A percentile compares a stretch with the other conserved stretches of the same genome.
Conservation (phyloP, 192 early-diverging fungal genomes). For the Umbelopsis sp. region DNA sequence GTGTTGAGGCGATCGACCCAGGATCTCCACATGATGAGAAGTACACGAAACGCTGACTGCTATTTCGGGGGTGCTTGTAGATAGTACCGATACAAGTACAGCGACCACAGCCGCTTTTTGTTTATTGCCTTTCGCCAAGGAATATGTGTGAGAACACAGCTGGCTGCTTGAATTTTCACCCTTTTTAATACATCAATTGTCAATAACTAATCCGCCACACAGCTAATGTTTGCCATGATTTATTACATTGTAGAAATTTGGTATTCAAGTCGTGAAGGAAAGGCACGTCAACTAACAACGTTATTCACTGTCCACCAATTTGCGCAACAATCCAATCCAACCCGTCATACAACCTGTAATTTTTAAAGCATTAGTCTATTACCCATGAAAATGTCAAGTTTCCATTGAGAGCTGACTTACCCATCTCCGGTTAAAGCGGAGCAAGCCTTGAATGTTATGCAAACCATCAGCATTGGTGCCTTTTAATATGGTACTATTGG, state of each 20-base stretch:
- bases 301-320: slow-evolving; percentile 6
- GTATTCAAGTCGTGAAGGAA: too few species aligned
- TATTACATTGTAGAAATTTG: too few species aligned
- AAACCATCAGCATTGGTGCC: not conserved
- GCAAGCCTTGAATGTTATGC: slow-evolving; percentile 49
- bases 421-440: slow-evolving; percentile 70
- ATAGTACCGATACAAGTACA: too few species aligned
- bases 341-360: slow-evolving; percentile 55
- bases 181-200: too few species aligned
- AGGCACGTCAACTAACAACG: not conserved
- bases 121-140: too few species aligned
- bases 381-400: not conserved
- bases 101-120: too few species aligned
- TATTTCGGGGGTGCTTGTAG: not conserved
- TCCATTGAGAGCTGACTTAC: slow-evolving; percentile 38
- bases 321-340: slow-evolving; percentile 59
- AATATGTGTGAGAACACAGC: too few species aligned
- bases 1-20: slow-evolving; percentile 47
- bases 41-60: slow-evolving; percentile 9
- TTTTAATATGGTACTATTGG: not conserved
- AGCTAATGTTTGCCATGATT: too few species aligned
- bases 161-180: too few species aligned
- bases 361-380: not conserved
- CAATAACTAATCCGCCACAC: too few species aligned
- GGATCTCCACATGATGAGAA: slow-evolving; percentile 42